Evolutionary conservation across 2,329 filamentous ascomycete genomes (phyloP), one percentile per base, ranked within the genome.

Genomic region (Incumbomyces lentus): DNA sequence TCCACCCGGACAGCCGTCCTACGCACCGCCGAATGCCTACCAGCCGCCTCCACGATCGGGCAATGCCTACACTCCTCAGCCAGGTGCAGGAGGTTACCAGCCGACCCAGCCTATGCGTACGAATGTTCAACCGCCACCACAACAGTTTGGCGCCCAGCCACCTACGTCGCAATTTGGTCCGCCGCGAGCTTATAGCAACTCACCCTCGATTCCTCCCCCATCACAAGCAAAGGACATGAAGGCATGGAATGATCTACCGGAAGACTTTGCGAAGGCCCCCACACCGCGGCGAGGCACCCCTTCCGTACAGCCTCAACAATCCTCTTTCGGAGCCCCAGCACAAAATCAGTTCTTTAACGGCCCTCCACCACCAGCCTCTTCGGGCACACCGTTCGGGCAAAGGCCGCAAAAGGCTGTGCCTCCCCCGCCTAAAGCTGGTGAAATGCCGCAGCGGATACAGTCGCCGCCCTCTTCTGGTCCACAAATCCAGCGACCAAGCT

Each of bases 181-280:
- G 48, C 80, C 81, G 44, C 78, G 83, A 52, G 79, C 78, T 50
- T 73, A 77, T 19, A 81, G 79, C 31, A 76, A 81, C n/a, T 82
- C 85, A 13, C 74, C 77, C 11, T 74, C 74, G 18, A 64, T 70
- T 13, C 73, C 79, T 34, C 81, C 87, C 17, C 79, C 86, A 14
- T 78, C 85, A 8, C 80, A 79, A 59, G 71, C 78, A 48, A 82
- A 81, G 60, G 82, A 84, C 53, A 81, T 82, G 52, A 78, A 82
- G 22, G 84, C 85, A 57, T 98, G 92, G 92, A 98, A 98, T 57
- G 92, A 98, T 64, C 83, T 93, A 43, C 92, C 92, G 1, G 76
- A 95, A 58, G 84, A 68, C 47, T 80, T 96, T 38, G 74, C 78
- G 38, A 86, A 90, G 69, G 70, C 76, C 46, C 74, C 83, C n/a